Conservation (phyloP, 169 alveolate species). For the Cryptosporidium sp. region DNA sequence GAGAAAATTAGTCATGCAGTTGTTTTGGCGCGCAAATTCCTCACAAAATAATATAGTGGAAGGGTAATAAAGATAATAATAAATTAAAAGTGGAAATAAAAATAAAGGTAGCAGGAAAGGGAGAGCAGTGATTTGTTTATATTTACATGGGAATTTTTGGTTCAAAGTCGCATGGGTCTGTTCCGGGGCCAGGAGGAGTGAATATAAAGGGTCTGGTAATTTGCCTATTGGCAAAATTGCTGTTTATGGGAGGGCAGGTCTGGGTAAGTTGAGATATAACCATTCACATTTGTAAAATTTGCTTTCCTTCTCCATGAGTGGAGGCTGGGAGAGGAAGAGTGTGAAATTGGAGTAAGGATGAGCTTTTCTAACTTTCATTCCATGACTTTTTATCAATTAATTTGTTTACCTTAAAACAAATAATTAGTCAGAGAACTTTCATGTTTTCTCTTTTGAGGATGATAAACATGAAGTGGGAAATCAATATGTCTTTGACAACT, state of each 20-base stretch:
- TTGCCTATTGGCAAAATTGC: neutral
- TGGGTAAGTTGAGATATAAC: neutral
- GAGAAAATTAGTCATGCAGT: neutral
- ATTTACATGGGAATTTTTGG: slow-evolving; percentile 10
- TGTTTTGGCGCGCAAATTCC: slow-evolving; percentile 12
- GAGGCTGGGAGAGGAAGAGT: neutral
- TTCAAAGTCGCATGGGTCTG: neutral
- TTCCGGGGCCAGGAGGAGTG: neutral
- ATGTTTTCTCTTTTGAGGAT: neutral
- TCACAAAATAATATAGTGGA: slow-evolving; percentile 4
- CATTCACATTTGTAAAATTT: neutral
- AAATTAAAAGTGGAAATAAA: neutral
- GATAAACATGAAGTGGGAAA: neutral
- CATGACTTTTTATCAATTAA: neutral
- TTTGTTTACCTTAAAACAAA: no score
- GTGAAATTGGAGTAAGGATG: neutral
- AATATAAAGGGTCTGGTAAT: neutral
- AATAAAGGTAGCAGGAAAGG: neutral
- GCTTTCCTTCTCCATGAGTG: neutral
- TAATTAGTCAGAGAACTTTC: slow-evolving; percentile 1
- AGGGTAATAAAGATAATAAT: slow-evolving; percentile 1
- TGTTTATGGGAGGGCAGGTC: neutral
- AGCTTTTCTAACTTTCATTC: neutral
- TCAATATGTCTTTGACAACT: slow-evolving; percentile 6
- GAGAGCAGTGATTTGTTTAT: neutral